phyloP scores from a whole-genome alignment of 345 rosid genomes.

The Carallia pectinifolia region DNA sequence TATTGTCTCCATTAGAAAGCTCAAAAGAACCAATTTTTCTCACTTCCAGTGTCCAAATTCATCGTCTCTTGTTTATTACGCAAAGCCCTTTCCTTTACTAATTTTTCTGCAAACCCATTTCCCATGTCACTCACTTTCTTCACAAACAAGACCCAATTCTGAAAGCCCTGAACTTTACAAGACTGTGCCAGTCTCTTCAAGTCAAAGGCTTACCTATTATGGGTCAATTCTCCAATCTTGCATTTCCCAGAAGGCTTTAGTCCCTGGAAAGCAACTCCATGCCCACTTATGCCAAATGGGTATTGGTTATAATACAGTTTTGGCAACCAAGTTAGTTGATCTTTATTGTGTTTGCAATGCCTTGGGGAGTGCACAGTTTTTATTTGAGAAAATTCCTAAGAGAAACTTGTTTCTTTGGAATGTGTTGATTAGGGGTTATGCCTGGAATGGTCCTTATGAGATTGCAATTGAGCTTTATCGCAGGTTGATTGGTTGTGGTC shows the following conservation, averaged over 20 bases:
- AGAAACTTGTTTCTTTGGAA: slow-evolving; percentile 34
- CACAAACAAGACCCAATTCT: neutral
- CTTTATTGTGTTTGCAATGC: slow-evolving; percentile 25
- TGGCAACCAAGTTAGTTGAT: slow-evolving; percentile 28
- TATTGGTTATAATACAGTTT: slow-evolving; percentile 14
- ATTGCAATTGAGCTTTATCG: slow-evolving; percentile 28
- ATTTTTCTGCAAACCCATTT: neutral
- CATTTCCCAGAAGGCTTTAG: slow-evolving; percentile 23
- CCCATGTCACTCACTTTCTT: neutral
- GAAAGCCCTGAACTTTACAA: neutral
- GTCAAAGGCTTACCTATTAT: slow-evolving; percentile 4
- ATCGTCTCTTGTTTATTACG: no score
- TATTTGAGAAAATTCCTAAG: slow-evolving; percentile 40
- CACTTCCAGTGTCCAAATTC: no score
- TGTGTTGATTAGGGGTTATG: slow-evolving; percentile 34
- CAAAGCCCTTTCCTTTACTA: neutral
- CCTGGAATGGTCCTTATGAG: slow-evolving; percentile 38
- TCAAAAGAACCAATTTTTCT: no score
- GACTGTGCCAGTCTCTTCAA: neutral
- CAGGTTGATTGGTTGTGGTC: slow-evolving; percentile 22
- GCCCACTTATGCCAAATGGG: slow-evolving; percentile 30
- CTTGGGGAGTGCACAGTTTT: slow-evolving; percentile 22
- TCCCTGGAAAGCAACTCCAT: slow-evolving; percentile 31
- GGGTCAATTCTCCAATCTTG: slow-evolving; percentile 20
- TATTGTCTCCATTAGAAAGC: no score